Evolutionary conservation across 2,329 filamentous ascomycete genomes (phyloP).

Genomic region (Fusarium armeniacum): DNA sequence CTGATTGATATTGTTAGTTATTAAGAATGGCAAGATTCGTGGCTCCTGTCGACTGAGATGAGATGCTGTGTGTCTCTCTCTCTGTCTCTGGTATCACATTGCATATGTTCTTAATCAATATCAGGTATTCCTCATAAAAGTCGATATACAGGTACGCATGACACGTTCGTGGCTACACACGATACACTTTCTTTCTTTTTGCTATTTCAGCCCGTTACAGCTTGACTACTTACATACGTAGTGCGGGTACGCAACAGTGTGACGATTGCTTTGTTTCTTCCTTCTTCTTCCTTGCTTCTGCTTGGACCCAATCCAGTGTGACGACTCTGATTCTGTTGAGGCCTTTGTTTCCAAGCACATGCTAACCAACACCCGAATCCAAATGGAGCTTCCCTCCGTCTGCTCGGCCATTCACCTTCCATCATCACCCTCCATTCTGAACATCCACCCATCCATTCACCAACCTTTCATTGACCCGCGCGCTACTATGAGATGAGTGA

Average conservation of each 20-base stretch:
- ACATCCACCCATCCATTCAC: conserved; percentile 33
- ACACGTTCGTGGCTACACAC: conserved; percentile 9
- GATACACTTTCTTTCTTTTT: conserved; percentile 32
- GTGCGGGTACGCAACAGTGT: neutral
- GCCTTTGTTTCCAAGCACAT: conserved; percentile 38
- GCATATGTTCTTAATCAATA: neutral
- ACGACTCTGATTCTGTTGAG: conserved; percentile 26
- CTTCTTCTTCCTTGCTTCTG: conserved; percentile 19
- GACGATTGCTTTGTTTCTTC: conserved; percentile 30
- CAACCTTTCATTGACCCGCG: conserved; percentile 40
- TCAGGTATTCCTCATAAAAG: neutral
- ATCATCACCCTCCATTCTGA: conserved; percentile 36
- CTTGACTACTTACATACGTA: conserved; percentile 2
- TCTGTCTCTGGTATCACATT: conserved; percentile 1
- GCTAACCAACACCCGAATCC: conserved; percentile 9
- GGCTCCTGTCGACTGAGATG: conserved; percentile 17
- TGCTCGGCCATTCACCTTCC: conserved; percentile 33
- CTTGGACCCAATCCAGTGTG: conserved; percentile 7
- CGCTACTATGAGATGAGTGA: conserved; percentile 34
- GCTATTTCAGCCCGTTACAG: conserved; percentile 19
- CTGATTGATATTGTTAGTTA: conserved; percentile 20
- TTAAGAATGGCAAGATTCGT: conserved; percentile 29
- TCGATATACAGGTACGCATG: neutral
- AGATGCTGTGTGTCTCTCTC: conserved; percentile 7
- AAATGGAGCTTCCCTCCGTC: conserved; percentile 20